Conservation (phyloP, 139 green algal genomes). For the Ettlia oleoabundans region DNA sequence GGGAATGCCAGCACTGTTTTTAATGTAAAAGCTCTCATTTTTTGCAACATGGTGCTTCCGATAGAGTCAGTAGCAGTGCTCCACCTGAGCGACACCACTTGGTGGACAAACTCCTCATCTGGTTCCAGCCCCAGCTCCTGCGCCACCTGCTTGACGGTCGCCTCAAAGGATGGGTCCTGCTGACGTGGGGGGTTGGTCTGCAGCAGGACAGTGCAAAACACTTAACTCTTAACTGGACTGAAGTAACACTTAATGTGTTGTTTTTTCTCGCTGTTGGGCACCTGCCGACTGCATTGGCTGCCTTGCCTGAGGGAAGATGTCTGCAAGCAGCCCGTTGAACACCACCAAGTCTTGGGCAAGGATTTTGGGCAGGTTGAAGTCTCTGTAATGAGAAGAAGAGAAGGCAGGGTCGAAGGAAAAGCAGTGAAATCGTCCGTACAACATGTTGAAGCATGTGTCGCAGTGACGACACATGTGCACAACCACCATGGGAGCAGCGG, state of each 20-base stretch:
- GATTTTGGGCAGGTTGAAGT: conserved; percentile 96
- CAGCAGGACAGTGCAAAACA: no score
- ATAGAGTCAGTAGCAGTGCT: no score
- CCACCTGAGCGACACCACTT: conserved; percentile 63
- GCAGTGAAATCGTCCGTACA: no score
- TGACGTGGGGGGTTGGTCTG: conserved; percentile 80
- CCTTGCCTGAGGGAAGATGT: conserved; percentile 94
- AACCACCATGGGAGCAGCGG: no score
- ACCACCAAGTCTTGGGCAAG: conserved; percentile 86
- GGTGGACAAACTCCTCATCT: conserved; percentile 86
- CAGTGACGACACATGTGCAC: no score
- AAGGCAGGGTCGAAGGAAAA: neutral
- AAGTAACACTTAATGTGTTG: no score
- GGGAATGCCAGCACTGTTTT: neutral
- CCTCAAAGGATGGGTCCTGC: conserved; percentile 79
- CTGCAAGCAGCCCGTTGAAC: conserved; percentile 87
- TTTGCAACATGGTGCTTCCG: neutral
- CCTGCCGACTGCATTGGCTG: no score
- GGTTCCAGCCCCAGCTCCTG: conserved; percentile 82
- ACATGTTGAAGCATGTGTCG: no score
- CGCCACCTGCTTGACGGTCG: conserved; percentile 66
- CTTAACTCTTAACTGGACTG: no score
- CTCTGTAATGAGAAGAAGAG: conserved; percentile 22
- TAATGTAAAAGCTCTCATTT: neutral
- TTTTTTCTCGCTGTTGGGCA: no score